These are phyloP conservation scores for Mycena latifolia DNA, from an alignment of 768 basidiomycete species.

Conservation along the genomic window DNA sequence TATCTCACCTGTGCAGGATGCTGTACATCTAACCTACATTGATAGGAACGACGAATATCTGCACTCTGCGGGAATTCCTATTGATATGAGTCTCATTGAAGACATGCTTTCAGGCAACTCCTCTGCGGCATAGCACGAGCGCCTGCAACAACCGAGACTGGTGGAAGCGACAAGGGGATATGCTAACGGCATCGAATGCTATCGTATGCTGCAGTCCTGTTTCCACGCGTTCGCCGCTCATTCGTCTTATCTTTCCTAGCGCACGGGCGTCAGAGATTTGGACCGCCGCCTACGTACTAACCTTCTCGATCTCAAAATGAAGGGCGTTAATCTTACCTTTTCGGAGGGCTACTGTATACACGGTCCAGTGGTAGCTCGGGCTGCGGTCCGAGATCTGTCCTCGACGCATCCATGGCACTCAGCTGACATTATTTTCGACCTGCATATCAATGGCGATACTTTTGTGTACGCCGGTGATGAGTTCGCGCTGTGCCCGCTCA, in stretches of 20 bases:
- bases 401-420: neutral
- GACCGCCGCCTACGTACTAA: no score
- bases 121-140: neutral
- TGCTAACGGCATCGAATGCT: neutral
- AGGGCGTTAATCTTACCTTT: neutral
- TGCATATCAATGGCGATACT: neutral
- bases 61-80: conserved; percentile 56
- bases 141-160: neutral
- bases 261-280: neutral
- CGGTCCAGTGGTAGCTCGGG: neutral
- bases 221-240: neutral
- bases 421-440: conserved; percentile 2
- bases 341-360: neutral
- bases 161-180: neutral
- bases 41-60: conserved; percentile 68
- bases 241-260: neutral
- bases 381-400: neutral
- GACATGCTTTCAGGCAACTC: conserved; percentile 46
- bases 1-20: neutral
- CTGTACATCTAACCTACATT: neutral
- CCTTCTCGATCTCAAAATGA: neutral
- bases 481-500: neutral
- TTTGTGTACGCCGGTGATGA: neutral
- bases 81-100: conserved; percentile 56
- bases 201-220: neutral